Conservation (phyloP, 2,329 filamentous ascomycete species). For the Chaetothyriales sp. region DNA sequence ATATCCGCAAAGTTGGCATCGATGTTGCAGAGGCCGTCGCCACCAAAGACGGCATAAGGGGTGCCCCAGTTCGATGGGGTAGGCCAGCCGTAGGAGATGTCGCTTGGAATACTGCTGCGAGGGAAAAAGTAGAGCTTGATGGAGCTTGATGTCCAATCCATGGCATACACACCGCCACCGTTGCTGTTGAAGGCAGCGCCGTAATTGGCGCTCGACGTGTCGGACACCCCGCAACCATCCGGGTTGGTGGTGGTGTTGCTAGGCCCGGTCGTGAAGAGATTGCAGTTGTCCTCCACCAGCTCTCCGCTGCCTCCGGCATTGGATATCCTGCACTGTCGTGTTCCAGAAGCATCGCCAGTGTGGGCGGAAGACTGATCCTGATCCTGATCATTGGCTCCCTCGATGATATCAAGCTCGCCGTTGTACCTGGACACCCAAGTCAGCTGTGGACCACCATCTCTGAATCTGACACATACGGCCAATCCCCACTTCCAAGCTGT, state of each 20-base stretch:
- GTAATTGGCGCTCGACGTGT: constrained; percentile 23
- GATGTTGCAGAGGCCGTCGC: constrained; percentile 26
- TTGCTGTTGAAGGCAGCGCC: constrained; percentile 41
- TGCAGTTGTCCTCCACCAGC: constrained; percentile 35
- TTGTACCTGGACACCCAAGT: constrained; percentile 8
- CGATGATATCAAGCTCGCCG: constrained; percentile 41
- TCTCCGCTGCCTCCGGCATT: constrained; percentile 36
- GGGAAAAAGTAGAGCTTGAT: constrained; percentile 58
- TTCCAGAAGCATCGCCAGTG: constrained; percentile 24
- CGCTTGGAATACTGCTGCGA: constrained; percentile 30
- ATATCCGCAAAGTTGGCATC: constrained; percentile 27
- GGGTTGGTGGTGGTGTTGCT: constrained; percentile 23
- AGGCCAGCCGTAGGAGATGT: constrained; percentile 34
- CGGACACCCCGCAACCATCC: constrained; percentile 29
- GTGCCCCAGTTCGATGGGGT: constrained; percentile 28
- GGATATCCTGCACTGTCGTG: constrained; percentile 25
- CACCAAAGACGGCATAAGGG: constrained; percentile 31
- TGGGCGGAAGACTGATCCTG: constrained; percentile 35
- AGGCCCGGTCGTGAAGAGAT: constrained; percentile 24
- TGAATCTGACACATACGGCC: too few species aligned
- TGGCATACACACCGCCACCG: constrained; percentile 54
- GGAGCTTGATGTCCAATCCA: constrained; percentile 58
- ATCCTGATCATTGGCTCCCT: constrained; percentile 35
- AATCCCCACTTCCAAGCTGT: too few species aligned
- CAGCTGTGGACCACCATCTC: too few species aligned